Conservation (phyloP, 225 moss, liverwort and hornwort genomes). For the Sphagnum contortum region DNA sequence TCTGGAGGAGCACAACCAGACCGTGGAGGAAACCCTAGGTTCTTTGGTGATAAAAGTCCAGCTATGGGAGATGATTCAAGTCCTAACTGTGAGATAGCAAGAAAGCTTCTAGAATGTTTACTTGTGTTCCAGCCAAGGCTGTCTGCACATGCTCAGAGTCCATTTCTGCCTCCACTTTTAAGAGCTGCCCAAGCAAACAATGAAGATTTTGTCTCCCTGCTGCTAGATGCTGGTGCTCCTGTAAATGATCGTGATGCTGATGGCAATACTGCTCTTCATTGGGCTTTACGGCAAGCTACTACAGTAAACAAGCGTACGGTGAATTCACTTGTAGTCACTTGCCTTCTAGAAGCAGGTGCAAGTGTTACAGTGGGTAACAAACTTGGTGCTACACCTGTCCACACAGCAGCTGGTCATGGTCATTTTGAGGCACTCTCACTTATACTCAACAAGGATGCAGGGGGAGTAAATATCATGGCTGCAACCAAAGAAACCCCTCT, state of each 20-base stretch:
- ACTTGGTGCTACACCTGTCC: slow-evolving; percentile 88
- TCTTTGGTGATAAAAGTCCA: slow-evolving; percentile 28
- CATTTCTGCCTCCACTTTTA: slow-evolving; percentile 73
- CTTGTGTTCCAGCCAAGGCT: slow-evolving; percentile 78
- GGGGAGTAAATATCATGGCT: slow-evolving; percentile 91
- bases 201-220: slow-evolving; percentile 58
- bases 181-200: slow-evolving; percentile 89
- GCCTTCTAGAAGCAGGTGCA: slow-evolving; percentile 85
- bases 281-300: slow-evolving; percentile 92
- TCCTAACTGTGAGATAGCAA: slow-evolving; percentile 74
- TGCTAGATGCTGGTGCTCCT: slow-evolving; percentile 70
- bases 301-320: slow-evolving; percentile 90
- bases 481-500: slow-evolving; percentile 89
- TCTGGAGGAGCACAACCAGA: slow-evolving; percentile 51
- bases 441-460: slow-evolving; percentile 78
- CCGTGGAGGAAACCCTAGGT: slow-evolving; percentile 28
- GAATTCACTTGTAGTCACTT: slow-evolving; percentile 67
- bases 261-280: slow-evolving; percentile 89
- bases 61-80: slow-evolving; percentile 56
- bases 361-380: slow-evolving; percentile 86
- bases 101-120: slow-evolving; percentile 88
- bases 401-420: slow-evolving; percentile 94
- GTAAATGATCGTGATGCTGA: slow-evolving; percentile 87
- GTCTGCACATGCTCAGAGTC: slow-evolving; percentile 84
- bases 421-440: slow-evolving; percentile 84